These are phyloP conservation scores for Calonectria fujianensis DNA, from an alignment of 2,329 filamentous ascomycete species.

Conservation along the genomic window DNA sequence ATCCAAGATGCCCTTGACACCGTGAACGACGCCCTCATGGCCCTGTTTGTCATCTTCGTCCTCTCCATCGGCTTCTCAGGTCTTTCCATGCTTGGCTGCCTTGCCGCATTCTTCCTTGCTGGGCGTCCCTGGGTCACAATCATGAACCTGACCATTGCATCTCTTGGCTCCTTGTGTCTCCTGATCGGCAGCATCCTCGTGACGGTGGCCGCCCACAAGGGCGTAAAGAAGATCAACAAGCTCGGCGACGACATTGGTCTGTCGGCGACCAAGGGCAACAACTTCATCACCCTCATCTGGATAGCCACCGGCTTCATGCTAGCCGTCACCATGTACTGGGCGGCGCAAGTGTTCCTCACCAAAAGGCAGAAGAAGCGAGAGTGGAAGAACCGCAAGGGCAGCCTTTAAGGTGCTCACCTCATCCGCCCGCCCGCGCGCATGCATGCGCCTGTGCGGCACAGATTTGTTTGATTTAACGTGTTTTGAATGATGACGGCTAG, in stretches of 20 bases:
- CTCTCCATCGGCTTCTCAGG: constrained; percentile 65
- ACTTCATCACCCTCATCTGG: constrained; percentile 69
- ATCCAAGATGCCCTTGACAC: constrained; percentile 69
- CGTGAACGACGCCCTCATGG: constrained; percentile 70
- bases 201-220: constrained; percentile 64
- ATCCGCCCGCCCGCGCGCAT: background rate
- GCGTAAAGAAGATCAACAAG: constrained; percentile 64
- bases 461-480: background rate
- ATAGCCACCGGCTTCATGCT: constrained; percentile 68
- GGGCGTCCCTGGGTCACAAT: constrained; percentile 53
- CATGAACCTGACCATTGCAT: constrained; percentile 62
- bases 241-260: constrained; percentile 67
- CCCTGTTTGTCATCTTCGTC: constrained; percentile 69
- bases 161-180: constrained; percentile 61
- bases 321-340: constrained; percentile 64
- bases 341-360: constrained; percentile 57
- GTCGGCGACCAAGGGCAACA: constrained; percentile 63
- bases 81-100: constrained; percentile 64
- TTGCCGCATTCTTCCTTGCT: constrained; percentile 61
- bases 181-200: constrained; percentile 65
- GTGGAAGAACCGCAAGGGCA: constrained; percentile 54
- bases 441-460: background rate
- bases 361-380: constrained; percentile 54
- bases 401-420: background rate
- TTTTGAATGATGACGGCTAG: constrained; percentile 21